Evolutionary conservation across 2,329 filamentous ascomycete genomes (phyloP).

Genomic region (Paraphaeosphaeria minitans): DNA sequence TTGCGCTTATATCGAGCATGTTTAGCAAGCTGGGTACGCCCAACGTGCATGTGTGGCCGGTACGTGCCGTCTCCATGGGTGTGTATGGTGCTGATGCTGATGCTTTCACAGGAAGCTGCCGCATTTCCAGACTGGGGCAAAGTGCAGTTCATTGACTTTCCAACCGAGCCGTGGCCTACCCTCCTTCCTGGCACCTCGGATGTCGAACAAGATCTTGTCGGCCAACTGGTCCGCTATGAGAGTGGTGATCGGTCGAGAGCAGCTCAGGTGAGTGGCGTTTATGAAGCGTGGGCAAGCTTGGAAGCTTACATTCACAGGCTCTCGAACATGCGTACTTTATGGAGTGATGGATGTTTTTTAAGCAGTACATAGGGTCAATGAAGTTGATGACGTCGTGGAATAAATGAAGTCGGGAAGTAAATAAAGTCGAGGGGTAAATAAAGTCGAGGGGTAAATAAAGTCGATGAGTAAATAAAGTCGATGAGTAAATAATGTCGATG

Average conservation of each 20-base stretch:
- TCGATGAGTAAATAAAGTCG: no score
- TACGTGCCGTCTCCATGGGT: slow-evolving; percentile 33
- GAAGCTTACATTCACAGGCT: slow-evolving; percentile 20
- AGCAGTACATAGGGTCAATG: no score
- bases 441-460: no score
- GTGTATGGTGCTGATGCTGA: slow-evolving; percentile 18
- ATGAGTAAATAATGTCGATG: no score
- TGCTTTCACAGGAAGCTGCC: slow-evolving; percentile 60
- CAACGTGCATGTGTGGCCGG: slow-evolving; percentile 79
- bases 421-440: no score
- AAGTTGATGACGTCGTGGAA: no score
- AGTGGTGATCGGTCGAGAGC: slow-evolving; percentile 70
- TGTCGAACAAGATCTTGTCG: slow-evolving; percentile 68
- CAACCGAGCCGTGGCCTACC: slow-evolving; percentile 68
- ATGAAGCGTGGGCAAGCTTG: not conserved
- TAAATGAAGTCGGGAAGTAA: no score
- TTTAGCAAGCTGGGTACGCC: slow-evolving; percentile 92
- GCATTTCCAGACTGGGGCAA: slow-evolving; percentile 85
- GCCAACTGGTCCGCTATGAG: slow-evolving; percentile 73
- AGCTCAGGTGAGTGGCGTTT: slow-evolving; percentile 55
- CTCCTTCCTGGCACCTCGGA: slow-evolving; percentile 67
- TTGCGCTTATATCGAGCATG: slow-evolving; percentile 88
- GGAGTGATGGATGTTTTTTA: slow-evolving; percentile 4
- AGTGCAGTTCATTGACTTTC: slow-evolving; percentile 78
- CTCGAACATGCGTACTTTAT: slow-evolving; percentile 38